phyloP scores from a whole-genome alignment of 805 yeast genomes.

The Schwanniomyces sp. region DNA sequence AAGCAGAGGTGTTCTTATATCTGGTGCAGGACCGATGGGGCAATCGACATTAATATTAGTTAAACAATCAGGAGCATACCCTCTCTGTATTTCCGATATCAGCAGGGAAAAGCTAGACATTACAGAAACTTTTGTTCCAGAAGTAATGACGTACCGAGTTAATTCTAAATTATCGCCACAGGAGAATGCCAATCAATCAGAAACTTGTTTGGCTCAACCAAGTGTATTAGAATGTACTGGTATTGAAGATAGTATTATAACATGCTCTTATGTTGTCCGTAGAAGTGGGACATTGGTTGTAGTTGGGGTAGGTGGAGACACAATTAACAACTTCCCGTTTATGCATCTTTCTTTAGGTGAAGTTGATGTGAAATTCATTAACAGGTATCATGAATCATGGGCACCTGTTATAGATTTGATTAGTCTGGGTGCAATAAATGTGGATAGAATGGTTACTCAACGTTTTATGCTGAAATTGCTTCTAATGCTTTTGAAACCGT shows the following conservation, averaged over 20 bases:
- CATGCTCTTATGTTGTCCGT: conserved; percentile 12
- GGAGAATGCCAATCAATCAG: conserved; percentile 37
- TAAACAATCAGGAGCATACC: conserved; percentile 53
- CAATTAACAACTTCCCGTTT: conserved; percentile 18
- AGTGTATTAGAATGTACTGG: conserved; percentile 25
- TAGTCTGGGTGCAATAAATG: conserved; percentile 7
- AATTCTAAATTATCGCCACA: conserved; percentile 24
- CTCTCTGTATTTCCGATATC: conserved; percentile 20
- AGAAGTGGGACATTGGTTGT: conserved; percentile 17
- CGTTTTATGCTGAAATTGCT: conserved; percentile 18
- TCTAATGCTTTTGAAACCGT: conserved; percentile 19
- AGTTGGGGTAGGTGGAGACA: conserved; percentile 19
- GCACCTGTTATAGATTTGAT: conserved; percentile 17
- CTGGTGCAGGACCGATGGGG: conserved; percentile 66
- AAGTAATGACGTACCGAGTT: conserved; percentile 39
- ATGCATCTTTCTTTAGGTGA: conserved; percentile 13
- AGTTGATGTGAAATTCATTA: conserved; percentile 19
- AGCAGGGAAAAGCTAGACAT: conserved; percentile 40
- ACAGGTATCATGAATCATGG: conserved; percentile 14
- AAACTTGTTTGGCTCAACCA: conserved; percentile 20
- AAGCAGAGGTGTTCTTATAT: conserved; percentile 49
- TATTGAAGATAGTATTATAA: conserved; percentile 18
- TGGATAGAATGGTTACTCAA: conserved; percentile 11
- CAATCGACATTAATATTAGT: conserved; percentile 48
- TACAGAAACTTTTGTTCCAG: conserved; percentile 46